A percentile compares a stretch with the other conserved stretches of the same genome.
Conservation (phyloP, 1,284 basidiomycete genomes). For the Gastroboletus turbinatus region DNA sequence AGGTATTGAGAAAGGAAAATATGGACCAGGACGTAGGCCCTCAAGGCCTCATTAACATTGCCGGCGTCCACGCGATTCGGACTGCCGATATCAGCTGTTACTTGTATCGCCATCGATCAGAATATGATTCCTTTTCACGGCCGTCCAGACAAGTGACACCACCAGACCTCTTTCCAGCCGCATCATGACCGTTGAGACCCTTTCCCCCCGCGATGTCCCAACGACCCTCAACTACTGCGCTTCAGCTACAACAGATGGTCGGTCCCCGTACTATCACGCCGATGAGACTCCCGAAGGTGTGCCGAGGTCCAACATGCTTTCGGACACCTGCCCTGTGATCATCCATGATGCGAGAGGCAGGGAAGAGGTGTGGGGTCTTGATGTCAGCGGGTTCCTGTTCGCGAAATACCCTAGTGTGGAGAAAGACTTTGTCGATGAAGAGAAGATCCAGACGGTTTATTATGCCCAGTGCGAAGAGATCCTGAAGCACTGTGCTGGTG, state of each 20-base stretch:
- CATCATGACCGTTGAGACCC: neutral
- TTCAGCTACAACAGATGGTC: constrained; percentile 4
- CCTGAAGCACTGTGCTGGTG: constrained; percentile 38
- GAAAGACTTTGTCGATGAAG: constrained; percentile 42
- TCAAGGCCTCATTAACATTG: neutral
- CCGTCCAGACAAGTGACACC: neutral
- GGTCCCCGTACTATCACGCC: constrained; percentile 8
- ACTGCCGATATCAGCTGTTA: too few relatives aligned
- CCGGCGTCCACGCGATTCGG: neutral
- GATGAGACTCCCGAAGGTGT: constrained; percentile 18
- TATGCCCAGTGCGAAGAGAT: constrained; percentile 42
- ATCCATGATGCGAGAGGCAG: neutral
- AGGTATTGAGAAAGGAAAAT: neutral
- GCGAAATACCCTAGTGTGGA: constrained; percentile 29
- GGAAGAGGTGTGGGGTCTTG: constrained; percentile 1
- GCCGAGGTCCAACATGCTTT: neutral
- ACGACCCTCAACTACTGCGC: constrained; percentile 27
- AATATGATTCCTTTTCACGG: neutral
- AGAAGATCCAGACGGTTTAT: constrained; percentile 27
- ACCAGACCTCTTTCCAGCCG: neutral
- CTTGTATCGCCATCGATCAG: neutral
- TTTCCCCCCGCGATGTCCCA: neutral
- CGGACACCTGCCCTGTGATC: neutral
- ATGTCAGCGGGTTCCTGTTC: constrained; percentile 6
- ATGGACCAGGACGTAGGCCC: neutral